A percentile compares a stretch with the other conserved stretches of the same genome.
Conservation (phyloP, 257 asterid species). For the Nemophila menziesii region DNA sequence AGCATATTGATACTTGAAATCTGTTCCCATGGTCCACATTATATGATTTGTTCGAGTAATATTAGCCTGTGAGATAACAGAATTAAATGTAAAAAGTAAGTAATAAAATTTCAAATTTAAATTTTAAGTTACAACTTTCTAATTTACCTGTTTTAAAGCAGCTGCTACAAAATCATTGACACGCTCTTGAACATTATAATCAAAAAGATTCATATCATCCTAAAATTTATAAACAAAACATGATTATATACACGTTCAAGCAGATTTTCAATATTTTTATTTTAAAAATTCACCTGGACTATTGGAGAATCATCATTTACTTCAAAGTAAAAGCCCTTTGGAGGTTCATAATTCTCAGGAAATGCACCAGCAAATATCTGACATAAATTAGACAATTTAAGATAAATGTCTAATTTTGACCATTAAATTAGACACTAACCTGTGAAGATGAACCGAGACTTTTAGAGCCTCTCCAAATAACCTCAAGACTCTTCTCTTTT, state of each 20-base stretch:
- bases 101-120: not conserved
- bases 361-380: constrained; percentile 98
- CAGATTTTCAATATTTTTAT: constrained; percentile 6
- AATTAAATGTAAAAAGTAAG: not conserved
- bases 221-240: constrained; percentile 19
- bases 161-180: constrained; percentile 89
- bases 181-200: constrained; percentile 88
- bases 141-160: constrained; percentile 60
- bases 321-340: constrained; percentile 70
- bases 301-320: constrained; percentile 58
- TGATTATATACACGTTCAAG: constrained; percentile 15
- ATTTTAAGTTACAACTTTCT: constrained; percentile 6
- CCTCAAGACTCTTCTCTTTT: constrained; percentile 78
- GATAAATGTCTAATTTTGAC: not conserved
- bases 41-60: constrained; percentile 89
- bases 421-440: constrained; percentile 25
- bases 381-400: not conserved
- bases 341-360: constrained; percentile 87
- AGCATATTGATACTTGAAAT: constrained; percentile 93
- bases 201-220: constrained; percentile 66
- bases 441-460: constrained; percentile 75
- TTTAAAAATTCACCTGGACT: constrained; percentile 56
- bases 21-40: constrained; percentile 99
- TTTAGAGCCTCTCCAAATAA: constrained; percentile 83
- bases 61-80: constrained; percentile 48